Base-by-base conservation (phyloP, 1,284 basidiomycete genomes). In the Austroboletus niveus region DNA sequence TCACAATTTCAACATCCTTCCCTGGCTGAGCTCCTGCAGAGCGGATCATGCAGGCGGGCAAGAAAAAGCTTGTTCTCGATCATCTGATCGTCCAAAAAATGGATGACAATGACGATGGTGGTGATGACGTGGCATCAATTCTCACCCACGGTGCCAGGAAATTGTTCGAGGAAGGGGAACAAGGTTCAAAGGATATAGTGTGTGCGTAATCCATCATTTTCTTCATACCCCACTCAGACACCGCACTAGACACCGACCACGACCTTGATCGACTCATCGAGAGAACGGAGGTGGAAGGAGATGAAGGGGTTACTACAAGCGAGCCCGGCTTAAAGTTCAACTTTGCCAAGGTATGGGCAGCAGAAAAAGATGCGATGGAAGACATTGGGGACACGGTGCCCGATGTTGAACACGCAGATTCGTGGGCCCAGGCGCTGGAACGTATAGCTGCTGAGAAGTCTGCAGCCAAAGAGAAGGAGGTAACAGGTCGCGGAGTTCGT, bases 1-100 rank as follows among this genome's bases (percentile, higher is more conserved):
- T 53, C 36, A 15, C 24, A 17, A 10, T 12, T 42, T 43, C 6
- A 20, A 32, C 12, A 41, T 31, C 12, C 10, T 12, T n/a, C 22
- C 20, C 20, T 30, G 17, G 45, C 44, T 57, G 38, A 59, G 52
- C 46, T 54, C 34, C 44, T 32, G 17, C 60, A 94, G 93, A 93
- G 62, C 85, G 85, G 43, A 96, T 94, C 60, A 81, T 94, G 70
- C 85, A 91, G 69, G 82, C 84, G 17, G 91, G 90, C 30, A 94
- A 94, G 75, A 91, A 90, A 74, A 96, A 95, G 69, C 79, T 95
- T 39, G 87, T 92, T 8, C 75, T 96, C 5, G 93, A 95, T 63
- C 93, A 96, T 71, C 75, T 96, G 14, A 94, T 96, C 54, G 93
- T 93, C 5, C 93, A 95, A 71, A 92, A 92, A 67, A 92, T 95